Evolutionary conservation across 768 basidiomycete genomes (phyloP).

Genomic region (Dendrothele bispora): DNA sequence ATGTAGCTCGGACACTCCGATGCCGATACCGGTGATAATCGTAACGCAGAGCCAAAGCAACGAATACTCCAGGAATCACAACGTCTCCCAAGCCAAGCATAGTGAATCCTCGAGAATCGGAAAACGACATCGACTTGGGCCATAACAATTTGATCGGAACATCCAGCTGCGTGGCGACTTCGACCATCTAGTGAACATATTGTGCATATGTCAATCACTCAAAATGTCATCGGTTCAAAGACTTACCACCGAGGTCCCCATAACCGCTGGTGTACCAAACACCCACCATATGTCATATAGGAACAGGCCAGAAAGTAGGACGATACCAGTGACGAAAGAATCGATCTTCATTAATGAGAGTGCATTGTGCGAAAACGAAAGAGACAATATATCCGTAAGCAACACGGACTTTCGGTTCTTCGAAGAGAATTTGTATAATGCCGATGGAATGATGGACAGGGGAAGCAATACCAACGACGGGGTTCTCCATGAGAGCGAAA

Average conservation of each 20-base stretch:
- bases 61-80: slow-evolving; percentile 58
- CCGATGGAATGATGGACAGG: slow-evolving; percentile 62
- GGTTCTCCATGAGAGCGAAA: slow-evolving; percentile 51
- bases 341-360: slow-evolving; percentile 81
- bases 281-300: slow-evolving; percentile 97
- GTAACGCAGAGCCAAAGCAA: slow-evolving; percentile 85
- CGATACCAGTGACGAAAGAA: slow-evolving; percentile 83
- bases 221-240: neutral
- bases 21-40: slow-evolving; percentile 54
- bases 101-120: slow-evolving; percentile 61
- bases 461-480: slow-evolving; percentile 59
- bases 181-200: slow-evolving; percentile 69
- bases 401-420: slow-evolving; percentile 58
- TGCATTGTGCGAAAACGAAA: slow-evolving; percentile 83
- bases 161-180: slow-evolving; percentile 87
- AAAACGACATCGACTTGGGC: slow-evolving; percentile 64
- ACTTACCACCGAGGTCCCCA: slow-evolving; percentile 80
- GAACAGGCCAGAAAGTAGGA: slow-evolving; percentile 83
- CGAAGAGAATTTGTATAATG: slow-evolving; percentile 54
- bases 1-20: slow-evolving; percentile 10
- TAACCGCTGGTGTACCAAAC: slow-evolving; percentile 83
- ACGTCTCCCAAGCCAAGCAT: slow-evolving; percentile 95
- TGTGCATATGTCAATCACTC: neutral
- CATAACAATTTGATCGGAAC: slow-evolving; percentile 92
- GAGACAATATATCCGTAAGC: slow-evolving; percentile 70